Base-by-base conservation (phyloP, 2,329 filamentous ascomycete species). In the Pseudopithomyces chartarum region DNA sequence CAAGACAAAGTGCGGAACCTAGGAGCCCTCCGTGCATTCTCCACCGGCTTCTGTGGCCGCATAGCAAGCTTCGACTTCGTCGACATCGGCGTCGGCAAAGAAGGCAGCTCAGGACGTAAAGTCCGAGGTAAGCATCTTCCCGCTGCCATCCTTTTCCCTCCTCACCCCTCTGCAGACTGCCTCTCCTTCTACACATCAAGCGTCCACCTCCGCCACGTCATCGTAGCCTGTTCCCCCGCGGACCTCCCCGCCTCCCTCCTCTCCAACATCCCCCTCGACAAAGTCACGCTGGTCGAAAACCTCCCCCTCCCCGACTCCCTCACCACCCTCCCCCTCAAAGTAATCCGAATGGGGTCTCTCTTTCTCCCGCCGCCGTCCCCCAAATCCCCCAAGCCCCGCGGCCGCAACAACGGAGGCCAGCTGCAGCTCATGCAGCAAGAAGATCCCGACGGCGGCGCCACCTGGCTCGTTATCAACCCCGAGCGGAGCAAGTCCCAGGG, bases 391-490 rank as follows among this genome's bases (percentile, higher is more conserved):
- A 61, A 66, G 22, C 57, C 67, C n/a, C 58, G 66, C 39, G 61
- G 67, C 26, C 57, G 64, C 22, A 65, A 63, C 22, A 65, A 63
- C 49, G 68, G 67, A 0, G 62, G 66, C 15, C 68, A 74, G 43
- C 63, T 75, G 0, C 71, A 74, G 54, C 69, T 75, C 33, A 73
- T 67, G 64, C 70, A 75, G 48, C 69, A 75, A 47, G 73, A 75
- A 42, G 68, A 73, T 23, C 62, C 66, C 0, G 66, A 65, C 2
- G 71, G 72, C 2, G 73, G 73, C 3, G 62, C 68, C 8, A 76
- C 73, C 3, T 76, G 73, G 73, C 62, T 76, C 8, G 73, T 76
- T 2, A 76, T 76, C 47, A 67, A 72, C 38, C 72, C 72, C 1
- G 73, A 73, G 58, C 59, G 73, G 33, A 72, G 67, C 26, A 73